Evolutionary conservation across 1,284 basidiomycete species (phyloP), one percentile per base, ranked within the genome.

Genomic region (Ganoderma sp.): DNA sequence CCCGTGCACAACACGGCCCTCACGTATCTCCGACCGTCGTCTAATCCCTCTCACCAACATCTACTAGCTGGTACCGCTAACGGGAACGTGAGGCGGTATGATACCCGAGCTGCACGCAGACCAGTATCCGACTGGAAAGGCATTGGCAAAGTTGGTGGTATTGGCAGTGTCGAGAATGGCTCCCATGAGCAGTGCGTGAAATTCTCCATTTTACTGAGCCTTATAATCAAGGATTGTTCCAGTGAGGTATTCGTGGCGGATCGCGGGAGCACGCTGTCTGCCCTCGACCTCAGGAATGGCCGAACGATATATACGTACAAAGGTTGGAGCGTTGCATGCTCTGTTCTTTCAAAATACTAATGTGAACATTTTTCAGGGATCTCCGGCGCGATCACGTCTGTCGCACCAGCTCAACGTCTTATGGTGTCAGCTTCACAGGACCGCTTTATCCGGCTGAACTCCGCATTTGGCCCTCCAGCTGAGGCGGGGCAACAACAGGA

Each of bases 241-340:
- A 96, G 94, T 75, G 91, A 96, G 78, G 79, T 88, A 0, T 95
- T 95, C 76, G 84, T 92, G 59, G 84, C 91, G 7, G 95, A 97
- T 78, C 84, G 86, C 66, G 89, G 89, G 5, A 88, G 85, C 54
- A 88, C 88, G 74, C 77, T 96, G 0, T 90, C 85, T 64, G 85
- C 92, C 0, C 68, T 96, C 5, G 95, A 97, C 77, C 73, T 91
- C 50, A 86, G 95, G 17, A 94, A 87, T 58, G 95, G 95, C 0
- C 81, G 84, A 59, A 79, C 90, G 10, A 78, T 88, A 6, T 95
- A 93, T 77, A 84, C 88, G 1, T 94, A 95, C 75, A 90, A 88
- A 83, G 90, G 92, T 89, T 65, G 63, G 72, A 64, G 15, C 32
- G 56, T n/a, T 37, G 19, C 37, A 41, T 42, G 15, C 28, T 12